Base-by-base conservation (phyloP, 805 yeast species). In the Schwanniomyces sp. region DNA sequence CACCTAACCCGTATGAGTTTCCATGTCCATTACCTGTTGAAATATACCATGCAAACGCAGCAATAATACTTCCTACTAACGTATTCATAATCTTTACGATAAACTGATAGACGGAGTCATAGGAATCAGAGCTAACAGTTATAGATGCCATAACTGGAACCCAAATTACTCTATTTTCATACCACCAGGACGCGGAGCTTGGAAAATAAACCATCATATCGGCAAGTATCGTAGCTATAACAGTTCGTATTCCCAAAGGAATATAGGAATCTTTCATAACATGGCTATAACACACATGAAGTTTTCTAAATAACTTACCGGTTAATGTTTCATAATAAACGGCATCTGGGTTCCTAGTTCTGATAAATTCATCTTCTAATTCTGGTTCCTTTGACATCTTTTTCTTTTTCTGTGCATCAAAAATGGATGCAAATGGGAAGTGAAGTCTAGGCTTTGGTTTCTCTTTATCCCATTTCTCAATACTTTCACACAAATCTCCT, bases 1-100 rank as follows among this genome's bases (percentile, higher is more conserved):
- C 65, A 4, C 59, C 54, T 48, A 53, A 65, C 0, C 72, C 72
- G 45, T 67, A 69, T 32, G 57, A 55, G 40, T 67, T 69, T n/a
- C 70, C 70, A 4, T 45, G 7, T 5, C 70, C 70, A 41, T 44
- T 48, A 2, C 74, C 74, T 14, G 63, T 48, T 2, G 69, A 62
- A 18, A 69, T 64, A 45, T 69, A 69, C 74, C 74, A 37, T 11
- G 27, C 59, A 6, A 65, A 60, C 57, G 62, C 50, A 8, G 34
- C 47, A 16, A 32, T 17, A 9, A 44, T 14, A 21, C 38, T 26
- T 11, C 43, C 47, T 6, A 12, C 40, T 8, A 42, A 21, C 3
- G 45, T 42, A 26, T 40, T 29, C 1, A 12, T 12, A 5, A 42
- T 21, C 17, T 36, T 42, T 12, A 21, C 37, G 5, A 42, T 12